Percentiles rank a stretch among this genome's conserved stretches.
phyloP scores from a whole-genome alignment of 78 protist species.

The Dictyostelium capitatum region DNA sequence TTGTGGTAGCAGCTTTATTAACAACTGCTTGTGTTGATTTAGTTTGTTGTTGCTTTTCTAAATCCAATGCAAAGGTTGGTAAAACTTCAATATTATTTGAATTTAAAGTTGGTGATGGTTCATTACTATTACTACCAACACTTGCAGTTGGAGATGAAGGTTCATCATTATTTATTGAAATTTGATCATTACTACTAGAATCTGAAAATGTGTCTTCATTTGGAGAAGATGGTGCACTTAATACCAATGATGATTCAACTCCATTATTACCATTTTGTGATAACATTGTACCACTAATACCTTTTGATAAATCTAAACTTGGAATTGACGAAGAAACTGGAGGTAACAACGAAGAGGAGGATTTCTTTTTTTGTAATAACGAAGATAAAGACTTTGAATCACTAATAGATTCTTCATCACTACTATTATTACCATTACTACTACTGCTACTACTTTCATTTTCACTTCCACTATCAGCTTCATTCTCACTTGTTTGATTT shows the following conservation, averaged over 20 bases:
- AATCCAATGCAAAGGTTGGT: neutral
- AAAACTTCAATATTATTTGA: neutral
- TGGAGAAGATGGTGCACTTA: neutral
- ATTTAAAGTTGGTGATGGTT: neutral
- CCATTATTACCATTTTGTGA: neutral
- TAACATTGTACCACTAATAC: neutral
- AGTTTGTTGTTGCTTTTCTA: neutral
- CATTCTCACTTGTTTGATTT: slow-evolving; percentile 7
- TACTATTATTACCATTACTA: slow-evolving; percentile 1
- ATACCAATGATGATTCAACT: neutral
- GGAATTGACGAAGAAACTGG: neutral
- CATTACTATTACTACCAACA: neutral
- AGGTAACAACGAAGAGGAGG: neutral
- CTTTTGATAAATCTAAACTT: neutral
- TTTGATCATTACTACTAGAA: neutral
- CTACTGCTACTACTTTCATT: neutral
- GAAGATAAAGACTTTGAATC: neutral
- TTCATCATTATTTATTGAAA: neutral
- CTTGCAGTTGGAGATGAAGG: neutral
- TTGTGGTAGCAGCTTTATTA: neutral
- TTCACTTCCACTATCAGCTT: neutral
- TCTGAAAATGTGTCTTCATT: neutral
- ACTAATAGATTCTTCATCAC: neutral
- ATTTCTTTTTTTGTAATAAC: neutral
- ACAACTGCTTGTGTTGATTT: neutral